Evolutionary conservation across 2,329 filamentous ascomycete genomes (phyloP), one percentile per base, ranked within the genome.

Genomic region (Ceratocystis alfenasii): DNA sequence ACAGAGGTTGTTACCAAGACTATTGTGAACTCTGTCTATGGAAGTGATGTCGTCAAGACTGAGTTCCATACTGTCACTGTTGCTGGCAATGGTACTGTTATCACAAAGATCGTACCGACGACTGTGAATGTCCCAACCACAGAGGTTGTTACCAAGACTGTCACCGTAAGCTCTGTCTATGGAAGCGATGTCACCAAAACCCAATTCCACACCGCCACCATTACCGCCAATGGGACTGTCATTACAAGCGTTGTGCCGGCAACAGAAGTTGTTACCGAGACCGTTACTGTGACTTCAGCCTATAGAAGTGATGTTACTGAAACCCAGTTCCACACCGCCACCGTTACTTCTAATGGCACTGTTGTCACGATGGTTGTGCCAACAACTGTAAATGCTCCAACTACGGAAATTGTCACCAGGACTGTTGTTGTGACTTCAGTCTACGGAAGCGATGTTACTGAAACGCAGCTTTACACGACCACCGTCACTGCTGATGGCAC

Each of bases 301-400:
- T 15, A 30, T 22, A 46, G 22, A 36, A 48, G 53, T 45, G 25
- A 28, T 2, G 48, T 36, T 28, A 57, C 50, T 6, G 50, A 57
- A 30, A 48, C 45, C 15, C 10, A 25, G 41, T 46, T 36, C 25
- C 15, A 65, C 28, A 65, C 64, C 25, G 46, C 60, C 17, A 66
- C 65, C 7, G 20, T 48, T 20, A 66, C 65, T 41, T 28, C 55
- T 22, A 41, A 46, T 25, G 61, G 65, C 28, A 60, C 50, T 6
- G 20, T 63, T 4, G 22, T 60, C 25, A 57, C 50, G 15, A 28
- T 28, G 8, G 5, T 57, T 30, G 50, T 57, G 5, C 50, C 50
- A 6, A 57, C 50, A 17, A 57, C 22, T 17, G 10, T 57, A 6
- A 30, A 68, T 68, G n/a, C 63, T 64, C 62, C 68, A 15, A 67